A percentile compares a stretch with the other conserved stretches of the same genome.
Conservation (phyloP, 805 yeast genomes). For the Teunomyces cretensis region DNA sequence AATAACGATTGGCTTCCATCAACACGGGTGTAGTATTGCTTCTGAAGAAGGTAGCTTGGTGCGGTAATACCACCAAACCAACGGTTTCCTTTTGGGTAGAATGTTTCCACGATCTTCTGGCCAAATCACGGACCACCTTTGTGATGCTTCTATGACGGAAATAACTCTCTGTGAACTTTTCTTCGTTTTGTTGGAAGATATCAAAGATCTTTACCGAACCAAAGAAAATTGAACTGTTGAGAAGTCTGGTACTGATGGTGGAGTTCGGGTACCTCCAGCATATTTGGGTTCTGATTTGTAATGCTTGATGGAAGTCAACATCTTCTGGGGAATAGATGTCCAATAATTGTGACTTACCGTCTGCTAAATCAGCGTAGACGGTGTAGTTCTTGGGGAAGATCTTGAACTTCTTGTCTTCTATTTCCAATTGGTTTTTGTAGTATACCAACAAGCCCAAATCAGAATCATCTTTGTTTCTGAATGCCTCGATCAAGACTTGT, state of each 20-base stretch:
- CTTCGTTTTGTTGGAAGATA: conserved; percentile 43
- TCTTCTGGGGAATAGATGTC: conserved; percentile 72
- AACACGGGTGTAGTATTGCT: conserved; percentile 77
- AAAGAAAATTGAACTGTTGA: conserved; percentile 66
- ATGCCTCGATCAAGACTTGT: conserved; percentile 79
- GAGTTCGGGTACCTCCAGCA: conserved; percentile 85
- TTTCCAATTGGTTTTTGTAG: conserved; percentile 72
- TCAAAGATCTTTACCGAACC: conserved; percentile 48
- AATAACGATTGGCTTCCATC: conserved; percentile 84
- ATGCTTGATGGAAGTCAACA: conserved; percentile 67
- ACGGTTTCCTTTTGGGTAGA: conserved; percentile 56
- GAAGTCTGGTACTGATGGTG: conserved; percentile 70
- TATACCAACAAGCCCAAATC: conserved; percentile 76
- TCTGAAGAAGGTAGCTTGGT: conserved; percentile 68
- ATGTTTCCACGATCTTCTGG: conserved; percentile 91
- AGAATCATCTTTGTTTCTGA: conserved; percentile 64
- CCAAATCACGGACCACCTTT: conserved; percentile 79
- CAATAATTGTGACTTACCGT: conserved; percentile 51
- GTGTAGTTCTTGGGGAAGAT: conserved; percentile 66
- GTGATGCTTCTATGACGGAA: conserved; percentile 51
- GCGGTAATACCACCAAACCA: conserved; percentile 69
- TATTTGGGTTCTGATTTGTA: conserved; percentile 81
- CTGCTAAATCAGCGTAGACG: conserved; percentile 51
- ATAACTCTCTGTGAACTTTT: conserved; percentile 35
- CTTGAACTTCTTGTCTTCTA: conserved; percentile 67